These are phyloP conservation scores for Starmerella riodocensis DNA, from an alignment of 805 yeast genomes.

Conservation along the genomic window DNA sequence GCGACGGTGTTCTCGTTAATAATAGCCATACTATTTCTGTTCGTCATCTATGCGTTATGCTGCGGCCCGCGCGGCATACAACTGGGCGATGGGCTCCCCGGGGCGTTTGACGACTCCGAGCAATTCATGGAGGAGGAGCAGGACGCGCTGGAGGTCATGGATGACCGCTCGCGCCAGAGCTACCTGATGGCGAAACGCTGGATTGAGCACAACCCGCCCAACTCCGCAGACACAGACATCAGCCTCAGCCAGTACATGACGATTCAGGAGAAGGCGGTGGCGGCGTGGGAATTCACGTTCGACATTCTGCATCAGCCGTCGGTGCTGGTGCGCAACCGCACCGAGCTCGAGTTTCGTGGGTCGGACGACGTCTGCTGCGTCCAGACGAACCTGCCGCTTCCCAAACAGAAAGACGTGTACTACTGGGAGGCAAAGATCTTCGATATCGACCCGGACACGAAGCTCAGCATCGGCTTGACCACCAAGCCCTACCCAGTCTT, in stretches of 20 bases:
- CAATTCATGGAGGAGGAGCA: slow-evolving; percentile 47
- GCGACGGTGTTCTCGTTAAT: slow-evolving; percentile 10
- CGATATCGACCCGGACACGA: slow-evolving; percentile 40
- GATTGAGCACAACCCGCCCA: slow-evolving; percentile 33
- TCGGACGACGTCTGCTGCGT: slow-evolving; percentile 47
- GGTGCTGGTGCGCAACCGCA: slow-evolving; percentile 48
- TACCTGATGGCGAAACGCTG: slow-evolving; percentile 50
- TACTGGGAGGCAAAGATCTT: slow-evolving; percentile 81
- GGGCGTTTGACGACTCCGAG: slow-evolving; percentile 51
- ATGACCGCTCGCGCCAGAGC: slow-evolving; percentile 38
- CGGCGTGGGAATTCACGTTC: slow-evolving; percentile 72
- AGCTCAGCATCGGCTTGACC: slow-evolving; percentile 62
- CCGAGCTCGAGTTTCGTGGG: slow-evolving; percentile 35
- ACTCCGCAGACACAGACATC: slow-evolving; percentile 32
- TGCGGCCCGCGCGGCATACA: slow-evolving; percentile 24
- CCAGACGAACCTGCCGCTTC: slow-evolving; percentile 75
- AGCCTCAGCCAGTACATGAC: slow-evolving; percentile 45
- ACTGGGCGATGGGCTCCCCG: slow-evolving; percentile 37
- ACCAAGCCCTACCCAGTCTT: slow-evolving; percentile 88
- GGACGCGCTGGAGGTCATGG: slow-evolving; percentile 52
- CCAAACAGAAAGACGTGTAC: slow-evolving; percentile 68
- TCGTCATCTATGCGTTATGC: slow-evolving; percentile 11
- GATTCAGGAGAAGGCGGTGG: slow-evolving; percentile 76
- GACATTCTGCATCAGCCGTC: slow-evolving; percentile 39
- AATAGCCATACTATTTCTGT: slow-evolving; percentile 9